These are phyloP conservation scores for Aspergillus steynii DNA, from an alignment of 495 filamentous ascomycete genomes.

Conservation along the genomic window DNA sequence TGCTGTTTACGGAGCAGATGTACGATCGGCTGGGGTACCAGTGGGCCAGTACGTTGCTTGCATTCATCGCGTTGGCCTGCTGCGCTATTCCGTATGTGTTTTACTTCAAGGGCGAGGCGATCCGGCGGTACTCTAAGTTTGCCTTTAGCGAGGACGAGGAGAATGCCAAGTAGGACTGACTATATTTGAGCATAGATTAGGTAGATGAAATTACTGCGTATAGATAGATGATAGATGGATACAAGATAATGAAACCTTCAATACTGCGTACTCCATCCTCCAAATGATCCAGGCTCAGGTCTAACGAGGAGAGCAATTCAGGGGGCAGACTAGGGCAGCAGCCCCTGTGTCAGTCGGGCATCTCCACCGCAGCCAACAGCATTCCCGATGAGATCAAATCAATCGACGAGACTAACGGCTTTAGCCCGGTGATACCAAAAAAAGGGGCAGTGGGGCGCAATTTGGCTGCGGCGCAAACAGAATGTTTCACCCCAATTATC, in stretches of 20 bases:
- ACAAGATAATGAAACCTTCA: no score
- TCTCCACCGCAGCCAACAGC: no score
- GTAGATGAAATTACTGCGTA: background rate
- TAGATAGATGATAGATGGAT: no score
- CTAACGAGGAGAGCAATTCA: background rate
- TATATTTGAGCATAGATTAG: background rate
- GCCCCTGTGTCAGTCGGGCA: background rate
- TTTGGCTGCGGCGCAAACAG: background rate
- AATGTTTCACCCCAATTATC: background rate
- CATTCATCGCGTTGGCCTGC: conserved; percentile 69
- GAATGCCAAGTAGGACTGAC: background rate
- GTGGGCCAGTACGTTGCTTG: conserved; percentile 72
- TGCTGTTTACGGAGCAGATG: conserved; percentile 83
- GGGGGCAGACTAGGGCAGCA: no score
- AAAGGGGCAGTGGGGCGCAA: background rate
- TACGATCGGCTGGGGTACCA: conserved; percentile 70
- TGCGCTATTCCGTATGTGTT: conserved; percentile 77
- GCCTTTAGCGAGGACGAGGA: conserved; percentile 61
- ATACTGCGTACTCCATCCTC: no score
- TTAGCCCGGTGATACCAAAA: background rate
- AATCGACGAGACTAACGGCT: no score
- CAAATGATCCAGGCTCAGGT: no score
- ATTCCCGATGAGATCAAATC: background rate
- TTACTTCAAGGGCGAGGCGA: conserved; percentile 69
- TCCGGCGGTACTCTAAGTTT: conserved; percentile 63